These are phyloP conservation scores for Aspergillus udagawae DNA, from an alignment of 2,329 filamentous ascomycete species.

Conservation along the genomic window DNA sequence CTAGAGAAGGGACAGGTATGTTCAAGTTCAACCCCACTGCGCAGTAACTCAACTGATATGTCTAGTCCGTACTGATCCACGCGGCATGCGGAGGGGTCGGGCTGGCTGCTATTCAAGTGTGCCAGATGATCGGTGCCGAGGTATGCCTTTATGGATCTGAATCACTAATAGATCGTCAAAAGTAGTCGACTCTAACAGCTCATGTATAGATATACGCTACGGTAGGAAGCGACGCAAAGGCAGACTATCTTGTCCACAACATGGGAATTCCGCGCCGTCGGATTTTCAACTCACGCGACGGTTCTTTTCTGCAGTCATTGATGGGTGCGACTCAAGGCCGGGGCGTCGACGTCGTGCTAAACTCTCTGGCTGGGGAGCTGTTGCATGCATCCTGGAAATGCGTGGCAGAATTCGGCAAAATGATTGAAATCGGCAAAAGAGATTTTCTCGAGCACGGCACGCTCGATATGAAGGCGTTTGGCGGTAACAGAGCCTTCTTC, in stretches of 20 bases:
- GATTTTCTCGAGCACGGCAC: conserved; percentile 1
- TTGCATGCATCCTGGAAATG: conserved; percentile 19
- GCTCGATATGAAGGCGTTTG: conserved; percentile 6
- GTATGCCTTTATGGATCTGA: too few relatives aligned
- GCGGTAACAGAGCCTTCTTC: conserved; percentile 6
- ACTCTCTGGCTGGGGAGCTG: conserved; percentile 15
- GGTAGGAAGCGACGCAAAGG: too few relatives aligned
- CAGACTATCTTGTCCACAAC: conserved; percentile 10
- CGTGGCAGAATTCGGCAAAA: conserved; percentile 12
- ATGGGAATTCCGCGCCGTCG: conserved; percentile 7
- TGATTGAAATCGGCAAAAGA: conserved; percentile 14
- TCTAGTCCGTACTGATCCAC: too few relatives aligned
- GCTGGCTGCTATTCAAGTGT: too few relatives aligned
- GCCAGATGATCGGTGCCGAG: too few relatives aligned
- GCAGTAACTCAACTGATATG: too few relatives aligned
- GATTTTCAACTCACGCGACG: conserved; percentile 8
- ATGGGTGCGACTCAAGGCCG: not conserved
- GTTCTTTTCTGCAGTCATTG: not conserved
- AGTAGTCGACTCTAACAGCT: too few relatives aligned
- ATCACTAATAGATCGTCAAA: too few relatives aligned
- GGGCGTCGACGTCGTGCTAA: conserved; percentile 14
- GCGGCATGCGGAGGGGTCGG: too few relatives aligned
- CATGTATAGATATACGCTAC: too few relatives aligned
- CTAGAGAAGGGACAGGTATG: too few relatives aligned
- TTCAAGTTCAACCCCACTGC: too few relatives aligned